These are phyloP conservation scores for Thelephora terrestris DNA, from an alignment of 1,284 basidiomycete species.

Conservation along the genomic window DNA sequence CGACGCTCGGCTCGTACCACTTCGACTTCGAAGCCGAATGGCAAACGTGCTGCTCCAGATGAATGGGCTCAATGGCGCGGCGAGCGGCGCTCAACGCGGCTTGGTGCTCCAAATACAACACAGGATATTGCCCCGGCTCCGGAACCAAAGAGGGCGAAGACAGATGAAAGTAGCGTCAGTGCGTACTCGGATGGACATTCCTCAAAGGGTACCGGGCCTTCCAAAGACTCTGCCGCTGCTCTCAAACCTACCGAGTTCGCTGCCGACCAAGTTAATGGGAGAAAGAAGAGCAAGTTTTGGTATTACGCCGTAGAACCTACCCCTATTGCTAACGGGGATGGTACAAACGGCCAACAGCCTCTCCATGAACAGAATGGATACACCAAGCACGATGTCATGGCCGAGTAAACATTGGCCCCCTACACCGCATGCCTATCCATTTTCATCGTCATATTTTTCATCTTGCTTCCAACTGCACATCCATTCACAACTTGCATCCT, in stretches of 20 bases:
- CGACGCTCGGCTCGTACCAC: conserved; percentile 55
- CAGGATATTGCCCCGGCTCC: conserved; percentile 34
- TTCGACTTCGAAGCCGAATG: conserved; percentile 32
- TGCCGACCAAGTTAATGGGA: conserved; percentile 61
- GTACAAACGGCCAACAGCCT: no score
- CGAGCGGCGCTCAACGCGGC: conserved; percentile 60
- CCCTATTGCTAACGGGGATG: conserved; percentile 13
- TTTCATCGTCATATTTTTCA: no score
- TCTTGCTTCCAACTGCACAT: no score
- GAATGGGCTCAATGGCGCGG: conserved; percentile 52
- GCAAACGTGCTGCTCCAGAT: conserved; percentile 44
- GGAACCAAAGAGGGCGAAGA: conserved; percentile 56
- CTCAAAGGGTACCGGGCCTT: conserved; percentile 16
- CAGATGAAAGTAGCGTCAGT: conserved; percentile 58
- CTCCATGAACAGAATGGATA: no score
- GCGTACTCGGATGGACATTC: conserved; percentile 31
- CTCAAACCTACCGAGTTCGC: conserved; percentile 58
- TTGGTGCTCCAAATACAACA: conserved; percentile 41
- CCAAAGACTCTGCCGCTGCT: conserved; percentile 38
- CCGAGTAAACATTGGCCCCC: conserved; percentile 5
- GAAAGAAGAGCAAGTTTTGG: conserved; percentile 76
- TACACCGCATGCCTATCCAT: no score
- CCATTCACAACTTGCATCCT: no score
- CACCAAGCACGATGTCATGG: no score
- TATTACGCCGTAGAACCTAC: conserved; percentile 70